Percentiles rank a stretch among this genome's conserved stretches.
These are phyloP conservation scores for Raffaelea ambrosiae DNA, from an alignment of 2,329 filamentous ascomycete genomes.

Conservation along the genomic window DNA sequence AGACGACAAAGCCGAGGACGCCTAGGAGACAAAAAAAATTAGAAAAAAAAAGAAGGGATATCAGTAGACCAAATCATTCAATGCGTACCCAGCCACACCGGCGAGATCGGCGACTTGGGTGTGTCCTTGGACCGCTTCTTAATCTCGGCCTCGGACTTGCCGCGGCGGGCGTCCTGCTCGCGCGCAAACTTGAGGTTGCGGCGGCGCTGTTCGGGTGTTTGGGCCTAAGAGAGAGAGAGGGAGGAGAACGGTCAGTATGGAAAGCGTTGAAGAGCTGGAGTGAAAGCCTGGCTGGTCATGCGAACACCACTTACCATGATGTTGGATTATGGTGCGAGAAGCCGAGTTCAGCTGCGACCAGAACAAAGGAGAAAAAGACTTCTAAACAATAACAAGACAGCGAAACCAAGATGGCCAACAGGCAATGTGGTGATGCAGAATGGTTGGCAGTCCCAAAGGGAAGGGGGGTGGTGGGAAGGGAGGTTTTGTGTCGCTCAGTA, in stretches of 20 bases:
- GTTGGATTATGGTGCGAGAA: no score
- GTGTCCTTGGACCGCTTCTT: conserved; percentile 52
- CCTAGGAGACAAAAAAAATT: conserved; percentile 23
- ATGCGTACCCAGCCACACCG: conserved; percentile 56
- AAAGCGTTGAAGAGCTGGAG: no score
- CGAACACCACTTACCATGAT: no score
- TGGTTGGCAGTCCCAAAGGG: no score
- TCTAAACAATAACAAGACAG: no score
- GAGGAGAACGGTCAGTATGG: neutral
- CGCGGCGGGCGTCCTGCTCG: conserved; percentile 63
- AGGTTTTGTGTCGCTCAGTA: neutral
- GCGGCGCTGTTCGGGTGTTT: conserved; percentile 77
- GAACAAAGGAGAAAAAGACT: no score
- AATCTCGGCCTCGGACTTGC: conserved; percentile 59
- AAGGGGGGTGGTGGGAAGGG: no score
- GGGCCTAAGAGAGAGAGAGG: conserved; percentile 43
- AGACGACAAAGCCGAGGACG: conserved; percentile 51
- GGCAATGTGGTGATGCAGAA: no score
- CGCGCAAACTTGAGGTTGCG: conserved; percentile 73
- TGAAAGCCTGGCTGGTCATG: no score
- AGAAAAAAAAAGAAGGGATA: no score
- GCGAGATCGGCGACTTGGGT: conserved; percentile 53
- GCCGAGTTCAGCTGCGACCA: no score
- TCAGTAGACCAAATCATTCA: conserved; percentile 10
- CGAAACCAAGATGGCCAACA: no score